Base-by-base conservation (phyloP, 768 basidiomycete species). In the Agrocybe pediades region DNA sequence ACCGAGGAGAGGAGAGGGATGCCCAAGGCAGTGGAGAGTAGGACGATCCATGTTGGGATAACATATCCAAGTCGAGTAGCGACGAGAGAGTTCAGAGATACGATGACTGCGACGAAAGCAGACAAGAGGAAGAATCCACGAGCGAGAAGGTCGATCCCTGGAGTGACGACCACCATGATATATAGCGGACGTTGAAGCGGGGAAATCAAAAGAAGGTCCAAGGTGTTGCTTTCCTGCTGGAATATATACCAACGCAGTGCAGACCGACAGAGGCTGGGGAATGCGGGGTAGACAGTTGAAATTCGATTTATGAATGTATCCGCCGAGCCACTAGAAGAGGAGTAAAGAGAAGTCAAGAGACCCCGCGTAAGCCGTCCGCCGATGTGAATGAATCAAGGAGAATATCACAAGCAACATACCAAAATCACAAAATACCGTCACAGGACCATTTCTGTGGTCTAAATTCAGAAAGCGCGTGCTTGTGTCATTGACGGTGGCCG, bases 1-100 rank as follows among this genome's bases (percentile, higher is more conserved):
- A 71, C 39, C 2, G 64, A 48, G 16, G 70, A 62, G 16, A 67
- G 50, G 3, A 73, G 30, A 3, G 78, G 81, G 4, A 78, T 52
- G 46, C 64, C 58, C 13, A 71, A 54, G 3, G 70, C 24, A 9
- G 70, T 65, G 6, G 62, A 68, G 1, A 57, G 56, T n/a, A 71
- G 58, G 0, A 76, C 50, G 23, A 70, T 52, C 76, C 75, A 80
- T 25, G 68, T 62, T 1, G 81, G 74, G 16, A 77, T 53, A 5
- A 62, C 26, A 24, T 62, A 53, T 41, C 58, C 57, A 42, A 50
- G 21, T 19, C 52, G 41, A 45, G 44, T 15, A 9, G 54, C 46
- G 13, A 58, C 43, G 19, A 61, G 27, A 27, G 59, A 61, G 41
- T 59, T 25, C 20, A 48, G 23, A 27, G 45, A 41, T 6, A 57